Evolutionary conservation across 2,329 filamentous ascomycete species (phyloP).

Genomic region (Colletotrichum sp.): DNA sequence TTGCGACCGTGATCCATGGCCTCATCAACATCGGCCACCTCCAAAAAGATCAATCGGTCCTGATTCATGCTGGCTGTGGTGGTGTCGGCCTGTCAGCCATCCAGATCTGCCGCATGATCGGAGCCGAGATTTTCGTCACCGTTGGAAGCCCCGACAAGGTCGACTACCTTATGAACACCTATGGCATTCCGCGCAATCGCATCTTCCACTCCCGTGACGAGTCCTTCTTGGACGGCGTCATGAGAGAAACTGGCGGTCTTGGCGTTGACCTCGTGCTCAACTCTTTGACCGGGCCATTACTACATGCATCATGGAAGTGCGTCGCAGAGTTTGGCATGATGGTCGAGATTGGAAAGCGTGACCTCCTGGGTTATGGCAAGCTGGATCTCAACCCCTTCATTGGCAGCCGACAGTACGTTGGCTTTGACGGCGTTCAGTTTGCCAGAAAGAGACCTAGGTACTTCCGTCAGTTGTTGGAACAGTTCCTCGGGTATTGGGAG

Average conservation of each 20-base stretch:
- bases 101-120: not conserved
- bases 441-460: not conserved
- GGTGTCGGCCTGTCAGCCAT: not conserved
- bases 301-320: slow-evolving; percentile 37
- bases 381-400: slow-evolving; percentile 52
- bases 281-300: slow-evolving; percentile 30
- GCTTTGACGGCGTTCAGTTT: not conserved
- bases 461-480: not conserved
- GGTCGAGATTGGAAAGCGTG: slow-evolving; percentile 39
- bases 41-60: slow-evolving; percentile 23
- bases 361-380: slow-evolving; percentile 37
- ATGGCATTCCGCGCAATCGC: slow-evolving; percentile 11
- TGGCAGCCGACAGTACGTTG: slow-evolving; percentile 32
- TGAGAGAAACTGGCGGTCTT: slow-evolving; percentile 24
- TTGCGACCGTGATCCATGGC: slow-evolving; percentile 31
- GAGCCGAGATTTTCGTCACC: slow-evolving; percentile 20
- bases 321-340: slow-evolving; percentile 38
- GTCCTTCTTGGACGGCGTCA: slow-evolving; percentile 27
- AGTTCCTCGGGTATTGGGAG: not conserved
- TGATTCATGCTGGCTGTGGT: slow-evolving; percentile 9
- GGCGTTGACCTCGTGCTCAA: slow-evolving; percentile 38
- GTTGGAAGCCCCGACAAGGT: slow-evolving; percentile 33
- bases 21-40: slow-evolving; percentile 24
- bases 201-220: slow-evolving; percentile 31
- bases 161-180: slow-evolving; percentile 25